These are phyloP conservation scores for Penicillium sp. DNA, from an alignment of 2,329 filamentous ascomycete genomes.

Conservation along the genomic window DNA sequence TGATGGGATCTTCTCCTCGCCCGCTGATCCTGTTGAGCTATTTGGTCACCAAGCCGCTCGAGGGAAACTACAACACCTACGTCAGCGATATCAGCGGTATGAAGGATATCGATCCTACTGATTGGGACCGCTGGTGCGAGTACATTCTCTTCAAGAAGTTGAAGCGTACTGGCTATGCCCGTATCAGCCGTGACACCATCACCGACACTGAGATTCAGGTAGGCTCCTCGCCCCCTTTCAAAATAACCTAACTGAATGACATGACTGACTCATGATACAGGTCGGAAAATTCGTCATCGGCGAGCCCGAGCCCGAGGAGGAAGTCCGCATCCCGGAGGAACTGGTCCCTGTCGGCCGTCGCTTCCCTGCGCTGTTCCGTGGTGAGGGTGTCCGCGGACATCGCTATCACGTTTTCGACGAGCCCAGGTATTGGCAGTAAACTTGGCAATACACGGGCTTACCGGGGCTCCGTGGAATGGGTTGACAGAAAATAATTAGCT, in stretches of 20 bases:
- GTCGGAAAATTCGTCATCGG: slow-evolving; percentile 91
- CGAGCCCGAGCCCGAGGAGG: slow-evolving; percentile 63
- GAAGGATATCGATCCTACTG: slow-evolving; percentile 88
- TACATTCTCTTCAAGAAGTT: slow-evolving; percentile 95
- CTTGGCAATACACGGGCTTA: not conserved
- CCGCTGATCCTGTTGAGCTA: slow-evolving; percentile 88
- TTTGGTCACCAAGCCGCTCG: slow-evolving; percentile 82
- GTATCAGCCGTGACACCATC: slow-evolving; percentile 85
- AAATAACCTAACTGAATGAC: not conserved
- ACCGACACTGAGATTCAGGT: slow-evolving; percentile 96
- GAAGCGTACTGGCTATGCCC: slow-evolving; percentile 82
- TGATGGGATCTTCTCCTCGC: slow-evolving; percentile 82
- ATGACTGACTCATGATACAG: slow-evolving; percentile 44
- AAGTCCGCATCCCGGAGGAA: slow-evolving; percentile 70
- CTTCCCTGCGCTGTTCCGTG: slow-evolving; percentile 84
- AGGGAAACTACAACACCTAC: slow-evolving; percentile 97
- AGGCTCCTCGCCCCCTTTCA: slow-evolving; percentile 31
- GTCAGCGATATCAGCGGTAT: slow-evolving; percentile 85
- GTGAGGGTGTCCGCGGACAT: slow-evolving; percentile 85
- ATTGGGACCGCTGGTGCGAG: slow-evolving; percentile 99
- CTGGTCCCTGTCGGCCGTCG: slow-evolving; percentile 75
- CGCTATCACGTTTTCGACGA: slow-evolving; percentile 94
- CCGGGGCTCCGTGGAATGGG: not conserved
- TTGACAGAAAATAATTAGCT: slow-evolving; percentile 5
- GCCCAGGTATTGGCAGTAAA: slow-evolving; percentile 68